Percentiles rank a stretch among this genome's conserved stretches.
These are phyloP conservation scores for Phytophthora aleatoria DNA, from an alignment of 352 stramenopile species.

Conservation along the genomic window DNA sequence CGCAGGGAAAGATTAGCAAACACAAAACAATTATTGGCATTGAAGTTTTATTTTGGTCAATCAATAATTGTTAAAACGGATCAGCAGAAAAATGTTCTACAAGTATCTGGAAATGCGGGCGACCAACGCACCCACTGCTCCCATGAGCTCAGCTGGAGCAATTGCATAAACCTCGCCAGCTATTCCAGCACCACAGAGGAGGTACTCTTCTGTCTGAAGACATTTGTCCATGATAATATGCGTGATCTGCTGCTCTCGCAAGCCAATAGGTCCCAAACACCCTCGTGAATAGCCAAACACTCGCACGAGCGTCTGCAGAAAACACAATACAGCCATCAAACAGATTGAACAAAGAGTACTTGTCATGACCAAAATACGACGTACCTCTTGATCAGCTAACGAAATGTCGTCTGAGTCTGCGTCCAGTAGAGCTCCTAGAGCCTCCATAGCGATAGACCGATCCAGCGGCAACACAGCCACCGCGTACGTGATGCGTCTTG, in stretches of 20 bases:
- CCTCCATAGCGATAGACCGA: conserved; percentile 58
- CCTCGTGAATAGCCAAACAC: conserved; percentile 72
- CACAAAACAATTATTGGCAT: not conserved
- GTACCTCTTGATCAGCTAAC: conserved; percentile 52
- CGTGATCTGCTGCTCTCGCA: conserved; percentile 54
- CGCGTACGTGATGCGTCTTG: conserved; percentile 27
- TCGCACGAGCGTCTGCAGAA: conserved; percentile 50
- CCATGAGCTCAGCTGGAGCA: conserved; percentile 22
- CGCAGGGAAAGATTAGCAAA: not conserved
- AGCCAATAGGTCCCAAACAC: conserved; percentile 64
- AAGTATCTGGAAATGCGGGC: conserved; percentile 26
- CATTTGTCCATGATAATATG: conserved; percentile 56
- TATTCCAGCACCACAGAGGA: conserved; percentile 59
- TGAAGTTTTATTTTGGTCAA: not conserved
- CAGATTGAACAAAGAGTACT: conserved; percentile 1
- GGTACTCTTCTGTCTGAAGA: conserved; percentile 25
- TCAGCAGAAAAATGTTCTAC: too few relatives aligned
- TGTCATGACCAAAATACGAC: conserved; percentile 15
- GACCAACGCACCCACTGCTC: conserved; percentile 11
- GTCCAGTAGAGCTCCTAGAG: conserved; percentile 34
- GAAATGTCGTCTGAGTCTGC: conserved; percentile 36
- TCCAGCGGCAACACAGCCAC: conserved; percentile 58
- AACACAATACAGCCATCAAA: conserved; percentile 1
- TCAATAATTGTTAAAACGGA: not conserved
- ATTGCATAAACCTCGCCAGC: conserved; percentile 61